These are phyloP conservation scores for Tetrahymena malaccensis DNA, from an alignment of 73 alveolate genomes.

Conservation along the genomic window DNA sequence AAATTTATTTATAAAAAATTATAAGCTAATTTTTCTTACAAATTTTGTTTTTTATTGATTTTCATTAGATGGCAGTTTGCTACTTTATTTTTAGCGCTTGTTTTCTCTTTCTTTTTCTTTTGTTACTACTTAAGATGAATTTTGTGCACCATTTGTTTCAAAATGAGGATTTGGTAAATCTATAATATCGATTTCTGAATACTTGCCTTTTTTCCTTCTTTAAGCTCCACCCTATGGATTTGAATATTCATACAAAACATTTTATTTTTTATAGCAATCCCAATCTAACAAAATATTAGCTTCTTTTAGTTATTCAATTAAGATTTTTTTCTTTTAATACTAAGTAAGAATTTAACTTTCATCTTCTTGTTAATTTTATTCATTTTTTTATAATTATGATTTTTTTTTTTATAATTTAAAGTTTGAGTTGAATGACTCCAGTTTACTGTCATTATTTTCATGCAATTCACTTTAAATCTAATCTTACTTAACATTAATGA, in stretches of 20 bases:
- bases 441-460: background rate
- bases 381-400: background rate
- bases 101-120: background rate
- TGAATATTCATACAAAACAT: background rate
- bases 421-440: background rate
- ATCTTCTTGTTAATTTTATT: background rate
- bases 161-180: background rate
- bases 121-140: background rate
- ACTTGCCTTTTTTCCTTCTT: background rate
- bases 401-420: background rate
- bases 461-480: background rate
- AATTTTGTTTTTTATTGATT: background rate
- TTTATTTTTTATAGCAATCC: background rate
- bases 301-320: background rate
- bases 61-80: background rate
- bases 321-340: background rate
- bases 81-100: background rate
- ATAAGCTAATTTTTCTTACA: background rate
- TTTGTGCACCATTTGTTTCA: background rate
- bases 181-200: background rate
- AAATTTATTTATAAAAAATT: background rate
- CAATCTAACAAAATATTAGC: background rate
- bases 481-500: too few relatives aligned
- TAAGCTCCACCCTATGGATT: background rate
- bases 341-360: background rate